Conservation (phyloP, 257 asterid species). For the Scutellaria galericulata region DNA sequence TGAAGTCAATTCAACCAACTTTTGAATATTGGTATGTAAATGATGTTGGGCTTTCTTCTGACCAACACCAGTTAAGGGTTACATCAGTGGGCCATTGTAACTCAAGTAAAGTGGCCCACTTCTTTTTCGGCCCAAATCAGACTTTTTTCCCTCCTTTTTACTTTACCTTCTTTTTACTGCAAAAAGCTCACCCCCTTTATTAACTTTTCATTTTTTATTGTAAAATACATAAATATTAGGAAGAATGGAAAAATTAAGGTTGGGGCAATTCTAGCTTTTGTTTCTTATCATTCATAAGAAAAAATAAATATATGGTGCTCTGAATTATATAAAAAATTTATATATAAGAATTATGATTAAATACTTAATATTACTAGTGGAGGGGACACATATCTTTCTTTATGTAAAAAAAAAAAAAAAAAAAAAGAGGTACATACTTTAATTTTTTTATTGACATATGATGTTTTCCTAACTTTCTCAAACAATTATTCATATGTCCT, state of each 20-base stretch:
- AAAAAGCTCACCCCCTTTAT: slow-evolving; percentile 36
- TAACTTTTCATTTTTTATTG: slow-evolving; percentile 7
- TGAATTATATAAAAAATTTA: no score
- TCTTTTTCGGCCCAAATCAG: slow-evolving; percentile 36
- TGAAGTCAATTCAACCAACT: slow-evolving; percentile 22
- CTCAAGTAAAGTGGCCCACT: slow-evolving; percentile 41
- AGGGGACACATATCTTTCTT: no score
- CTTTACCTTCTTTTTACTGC: slow-evolving; percentile 21
- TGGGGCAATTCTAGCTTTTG: no score
- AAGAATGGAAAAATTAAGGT: no score
- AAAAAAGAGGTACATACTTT: no score
- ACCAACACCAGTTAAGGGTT: slow-evolving; percentile 25
- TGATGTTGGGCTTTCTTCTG: slow-evolving; percentile 43
- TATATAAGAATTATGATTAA: no score
- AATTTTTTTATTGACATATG: no score
- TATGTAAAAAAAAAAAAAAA: no score
- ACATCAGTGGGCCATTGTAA: slow-evolving; percentile 41
- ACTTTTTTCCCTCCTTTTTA: slow-evolving; percentile 6
- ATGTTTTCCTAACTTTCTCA: no score
- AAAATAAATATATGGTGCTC: no score
- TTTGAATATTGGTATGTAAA: slow-evolving; percentile 21
- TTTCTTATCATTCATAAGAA: no score
- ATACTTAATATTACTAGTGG: no score
- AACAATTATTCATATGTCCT: background rate
- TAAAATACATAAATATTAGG: background rate